Conservation (phyloP, 2,329 filamentous ascomycete genomes). For the Aureobasidium lini region DNA sequence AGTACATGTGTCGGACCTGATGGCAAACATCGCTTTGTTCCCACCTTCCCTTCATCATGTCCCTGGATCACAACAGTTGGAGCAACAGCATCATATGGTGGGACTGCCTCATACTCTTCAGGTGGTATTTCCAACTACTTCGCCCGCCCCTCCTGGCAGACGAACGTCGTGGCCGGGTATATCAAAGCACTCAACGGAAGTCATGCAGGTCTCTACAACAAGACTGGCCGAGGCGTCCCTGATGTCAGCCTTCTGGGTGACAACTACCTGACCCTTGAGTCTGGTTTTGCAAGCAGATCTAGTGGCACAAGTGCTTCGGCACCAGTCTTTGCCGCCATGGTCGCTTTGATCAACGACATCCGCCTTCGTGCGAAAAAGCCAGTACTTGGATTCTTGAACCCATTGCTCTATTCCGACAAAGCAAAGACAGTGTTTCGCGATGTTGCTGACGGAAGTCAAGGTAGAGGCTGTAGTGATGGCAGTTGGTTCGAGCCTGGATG, state of each 20-base stretch:
- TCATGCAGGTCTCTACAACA: conserved; percentile 22
- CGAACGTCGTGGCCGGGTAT: conserved; percentile 31
- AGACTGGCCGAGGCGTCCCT: conserved; percentile 24
- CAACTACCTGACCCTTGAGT: neutral
- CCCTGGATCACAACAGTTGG: conserved; percentile 25
- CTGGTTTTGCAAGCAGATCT: conserved; percentile 19
- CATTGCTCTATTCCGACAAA: conserved; percentile 13
- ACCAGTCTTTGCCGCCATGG: conserved; percentile 21
- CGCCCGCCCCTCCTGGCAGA: conserved; percentile 30
- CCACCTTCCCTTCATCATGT: conserved; percentile 25
- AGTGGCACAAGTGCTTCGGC: conserved; percentile 23
- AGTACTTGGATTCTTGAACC: conserved; percentile 24
- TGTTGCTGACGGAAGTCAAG: conserved; percentile 27
- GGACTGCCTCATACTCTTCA: conserved; percentile 8
- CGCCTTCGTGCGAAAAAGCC: conserved; percentile 21
- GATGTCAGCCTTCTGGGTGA: conserved; percentile 36
- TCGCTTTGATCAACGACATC: conserved; percentile 25
- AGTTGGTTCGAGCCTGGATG: no score
- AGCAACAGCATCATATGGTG: conserved; percentile 23
- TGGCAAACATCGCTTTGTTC: conserved; percentile 37
- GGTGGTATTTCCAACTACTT: conserved; percentile 32
- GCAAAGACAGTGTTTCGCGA: conserved; percentile 44
- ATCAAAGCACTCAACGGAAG: conserved; percentile 18
- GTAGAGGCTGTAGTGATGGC: conserved; percentile 15
- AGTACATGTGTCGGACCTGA: conserved; percentile 31